A percentile compares a stretch with the other conserved stretches of the same genome.
These are phyloP conservation scores for Erysiphe neolycopersici DNA, from an alignment of 2,329 filamentous ascomycete species.

Conservation along the genomic window DNA sequence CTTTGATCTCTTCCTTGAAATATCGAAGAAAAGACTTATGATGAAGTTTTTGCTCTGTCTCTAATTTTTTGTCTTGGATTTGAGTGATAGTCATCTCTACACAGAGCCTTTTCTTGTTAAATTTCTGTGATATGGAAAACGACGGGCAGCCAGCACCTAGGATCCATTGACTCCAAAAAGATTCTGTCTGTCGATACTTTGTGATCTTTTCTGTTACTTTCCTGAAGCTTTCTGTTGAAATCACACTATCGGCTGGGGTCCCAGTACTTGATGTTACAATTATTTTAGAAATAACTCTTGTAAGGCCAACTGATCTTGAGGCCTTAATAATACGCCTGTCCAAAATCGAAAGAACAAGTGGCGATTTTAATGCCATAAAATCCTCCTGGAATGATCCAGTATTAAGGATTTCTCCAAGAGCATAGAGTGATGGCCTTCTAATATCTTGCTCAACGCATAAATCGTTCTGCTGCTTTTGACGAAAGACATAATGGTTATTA, in stretches of 20 bases:
- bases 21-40: conserved; percentile 60
- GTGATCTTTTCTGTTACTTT: conserved; percentile 69
- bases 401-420: conserved; percentile 51
- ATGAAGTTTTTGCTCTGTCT: conserved; percentile 25
- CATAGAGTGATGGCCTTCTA: conserved; percentile 54
- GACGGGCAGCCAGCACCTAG: conserved; percentile 66
- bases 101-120: conserved; percentile 93
- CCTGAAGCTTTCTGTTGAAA: conserved; percentile 49
- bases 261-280: conserved; percentile 69
- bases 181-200: conserved; percentile 52
- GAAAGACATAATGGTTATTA: conserved; percentile 81
- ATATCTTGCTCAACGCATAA: conserved; percentile 57
- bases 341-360: conserved; percentile 75
- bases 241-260: conserved; percentile 42
- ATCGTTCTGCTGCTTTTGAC: conserved; percentile 66
- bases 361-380: conserved; percentile 75
- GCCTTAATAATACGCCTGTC: conserved; percentile 78
- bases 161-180: conserved; percentile 88
- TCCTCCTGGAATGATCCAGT: conserved; percentile 68
- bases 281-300: conserved; percentile 62
- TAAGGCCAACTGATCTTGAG: conserved; percentile 53
- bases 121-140: conserved; percentile 64
- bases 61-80: conserved; percentile 24
- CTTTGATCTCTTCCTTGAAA: conserved; percentile 50
- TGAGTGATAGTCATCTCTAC: conserved; percentile 81